A percentile compares a stretch with the other conserved stretches of the same genome.
These are phyloP conservation scores for Rhododendron vialii DNA, from an alignment of 148 eudicot genomes.

Conservation along the genomic window DNA sequence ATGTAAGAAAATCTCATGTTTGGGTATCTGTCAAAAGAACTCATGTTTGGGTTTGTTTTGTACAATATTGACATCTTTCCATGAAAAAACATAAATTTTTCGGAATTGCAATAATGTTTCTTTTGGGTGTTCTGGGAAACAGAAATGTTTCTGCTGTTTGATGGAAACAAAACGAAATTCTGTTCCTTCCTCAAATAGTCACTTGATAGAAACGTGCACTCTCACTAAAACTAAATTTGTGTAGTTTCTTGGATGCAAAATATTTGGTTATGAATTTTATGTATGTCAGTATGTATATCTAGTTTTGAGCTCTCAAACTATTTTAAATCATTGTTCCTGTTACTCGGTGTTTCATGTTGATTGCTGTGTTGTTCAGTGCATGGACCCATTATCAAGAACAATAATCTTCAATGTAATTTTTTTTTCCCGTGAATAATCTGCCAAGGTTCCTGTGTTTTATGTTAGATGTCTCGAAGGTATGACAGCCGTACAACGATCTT, in stretches of 20 bases:
- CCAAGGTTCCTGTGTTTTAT: not conserved
- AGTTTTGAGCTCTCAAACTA: not conserved
- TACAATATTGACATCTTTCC: not conserved
- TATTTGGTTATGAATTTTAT: not conserved
- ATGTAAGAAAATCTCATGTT: not conserved
- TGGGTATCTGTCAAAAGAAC: not conserved
- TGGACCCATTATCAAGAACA: not conserved
- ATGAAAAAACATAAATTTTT: not conserved
- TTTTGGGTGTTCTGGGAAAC: not conserved
- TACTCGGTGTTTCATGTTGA: not conserved
- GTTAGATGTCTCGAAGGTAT: conserved; percentile 5
- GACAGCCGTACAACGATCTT: conserved; percentile 94
- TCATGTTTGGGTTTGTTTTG: not conserved
- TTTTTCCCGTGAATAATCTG: not conserved
- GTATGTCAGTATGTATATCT: not conserved
- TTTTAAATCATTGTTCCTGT: not conserved
- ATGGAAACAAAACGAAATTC: not conserved
- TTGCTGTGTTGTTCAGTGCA: not conserved
- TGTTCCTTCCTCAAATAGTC: not conserved
- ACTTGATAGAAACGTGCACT: not conserved
- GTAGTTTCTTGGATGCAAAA: not conserved
- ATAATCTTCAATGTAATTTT: not conserved
- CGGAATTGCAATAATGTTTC: not conserved
- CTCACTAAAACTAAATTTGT: not conserved
- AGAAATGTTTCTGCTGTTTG: not conserved